Conservation (phyloP, 1,284 basidiomycete genomes). For the Trichosporon sp. region DNA sequence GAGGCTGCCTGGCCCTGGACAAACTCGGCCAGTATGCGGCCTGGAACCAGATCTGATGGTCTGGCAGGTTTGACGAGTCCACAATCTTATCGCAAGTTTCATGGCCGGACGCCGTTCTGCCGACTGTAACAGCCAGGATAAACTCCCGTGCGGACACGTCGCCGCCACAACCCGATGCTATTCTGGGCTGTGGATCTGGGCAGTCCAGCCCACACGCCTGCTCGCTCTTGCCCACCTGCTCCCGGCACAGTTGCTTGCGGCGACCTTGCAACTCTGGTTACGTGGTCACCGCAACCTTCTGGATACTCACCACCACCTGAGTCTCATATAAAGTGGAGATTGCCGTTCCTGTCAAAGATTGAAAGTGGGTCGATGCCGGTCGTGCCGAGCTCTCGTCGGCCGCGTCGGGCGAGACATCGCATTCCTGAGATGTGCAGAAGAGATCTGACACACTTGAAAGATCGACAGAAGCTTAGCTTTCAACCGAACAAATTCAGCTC, state of each 20-base stretch:
- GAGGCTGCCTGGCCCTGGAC: neutral
- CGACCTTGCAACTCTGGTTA: no score
- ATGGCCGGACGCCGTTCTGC: constrained; percentile 11
- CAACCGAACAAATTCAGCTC: no score
- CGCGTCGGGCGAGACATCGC: neutral
- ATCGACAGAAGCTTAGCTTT: no score
- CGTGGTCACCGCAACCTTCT: neutral
- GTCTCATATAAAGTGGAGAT: neutral
- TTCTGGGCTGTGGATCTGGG: neutral
- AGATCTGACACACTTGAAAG: no score
- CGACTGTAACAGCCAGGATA: neutral
- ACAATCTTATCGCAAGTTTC: constrained; percentile 14
- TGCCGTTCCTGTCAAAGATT: neutral
- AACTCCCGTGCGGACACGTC: neutral
- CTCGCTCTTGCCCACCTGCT: neutral
- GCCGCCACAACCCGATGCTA: neutral
- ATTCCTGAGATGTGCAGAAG: no score
- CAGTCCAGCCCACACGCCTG: neutral
- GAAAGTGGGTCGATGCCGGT: neutral
- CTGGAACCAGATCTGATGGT: no score
- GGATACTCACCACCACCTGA: neutral
- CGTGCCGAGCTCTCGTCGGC: neutral
- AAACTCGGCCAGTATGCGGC: no score
- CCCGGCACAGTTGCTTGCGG: no score
- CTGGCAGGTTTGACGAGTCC: neutral